Percentiles rank a stretch among this genome's conserved stretches.
These are phyloP conservation scores for Atkinsonella texensis DNA, from an alignment of 2,329 filamentous ascomycete species.

Conservation along the genomic window DNA sequence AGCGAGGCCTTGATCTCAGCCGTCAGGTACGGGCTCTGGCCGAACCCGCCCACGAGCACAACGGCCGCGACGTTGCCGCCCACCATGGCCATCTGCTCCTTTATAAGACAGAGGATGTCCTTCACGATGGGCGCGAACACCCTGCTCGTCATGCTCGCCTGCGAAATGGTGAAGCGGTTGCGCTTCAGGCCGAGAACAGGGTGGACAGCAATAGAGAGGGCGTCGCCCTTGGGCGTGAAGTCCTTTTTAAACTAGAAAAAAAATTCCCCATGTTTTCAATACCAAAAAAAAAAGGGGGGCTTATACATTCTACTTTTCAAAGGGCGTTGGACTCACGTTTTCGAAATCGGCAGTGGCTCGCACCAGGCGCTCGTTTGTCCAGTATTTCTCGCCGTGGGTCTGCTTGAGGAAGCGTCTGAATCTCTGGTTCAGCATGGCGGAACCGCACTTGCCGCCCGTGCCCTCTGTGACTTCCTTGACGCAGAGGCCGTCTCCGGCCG, in stretches of 20 bases:
- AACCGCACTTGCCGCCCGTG: slow-evolving; percentile 37
- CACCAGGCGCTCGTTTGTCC: slow-evolving; percentile 29
- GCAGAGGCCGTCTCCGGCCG: slow-evolving; percentile 27
- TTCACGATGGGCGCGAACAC: slow-evolving; percentile 30
- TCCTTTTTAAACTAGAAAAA: slow-evolving; percentile 24
- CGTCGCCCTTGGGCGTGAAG: slow-evolving; percentile 24
- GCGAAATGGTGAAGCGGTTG: slow-evolving; percentile 20
- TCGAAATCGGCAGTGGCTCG: slow-evolving; percentile 32
- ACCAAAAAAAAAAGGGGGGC: too few relatives aligned
- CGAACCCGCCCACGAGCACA: slow-evolving; percentile 37
- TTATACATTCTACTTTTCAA: too few relatives aligned
- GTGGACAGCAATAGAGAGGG: slow-evolving; percentile 24
- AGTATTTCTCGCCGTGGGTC: slow-evolving; percentile 30
- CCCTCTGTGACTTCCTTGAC: slow-evolving; percentile 37
- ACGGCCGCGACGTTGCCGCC: slow-evolving; percentile 25
- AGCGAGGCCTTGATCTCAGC: slow-evolving; percentile 26
- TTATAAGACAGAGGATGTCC: slow-evolving; percentile 29
- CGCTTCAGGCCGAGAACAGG: slow-evolving; percentile 20
- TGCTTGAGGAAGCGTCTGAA: slow-evolving; percentile 32
- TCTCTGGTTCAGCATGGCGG: slow-evolving; percentile 34
- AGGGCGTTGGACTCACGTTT: slow-evolving; percentile 17
- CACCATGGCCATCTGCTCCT: slow-evolving; percentile 27
- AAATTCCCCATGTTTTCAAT: too few relatives aligned
- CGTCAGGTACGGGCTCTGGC: slow-evolving; percentile 32
- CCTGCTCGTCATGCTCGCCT: slow-evolving; percentile 54